Conservation (phyloP, 2,329 filamentous ascomycete species). For the Claviceps citrina region DNA sequence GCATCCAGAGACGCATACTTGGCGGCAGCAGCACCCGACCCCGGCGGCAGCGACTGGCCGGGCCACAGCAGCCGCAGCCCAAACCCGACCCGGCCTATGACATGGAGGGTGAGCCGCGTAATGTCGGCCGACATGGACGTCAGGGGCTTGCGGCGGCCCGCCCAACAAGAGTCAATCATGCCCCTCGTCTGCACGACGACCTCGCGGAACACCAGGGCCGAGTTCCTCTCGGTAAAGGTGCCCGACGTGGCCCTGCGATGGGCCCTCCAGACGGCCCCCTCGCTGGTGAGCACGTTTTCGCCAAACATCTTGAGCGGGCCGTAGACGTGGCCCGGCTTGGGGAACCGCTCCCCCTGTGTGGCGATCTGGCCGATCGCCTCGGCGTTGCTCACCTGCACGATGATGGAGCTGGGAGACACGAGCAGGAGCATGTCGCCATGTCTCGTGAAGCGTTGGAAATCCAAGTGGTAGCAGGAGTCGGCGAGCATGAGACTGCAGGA, state of each 20-base stretch:
- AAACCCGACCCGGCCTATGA: conserved; percentile 55
- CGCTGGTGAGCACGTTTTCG: conserved; percentile 54
- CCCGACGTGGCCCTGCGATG: conserved; percentile 59
- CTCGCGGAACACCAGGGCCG: conserved; percentile 49
- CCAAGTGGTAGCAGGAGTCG: conserved; percentile 43
- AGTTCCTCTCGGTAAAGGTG: conserved; percentile 64
- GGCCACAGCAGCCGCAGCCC: conserved; percentile 47
- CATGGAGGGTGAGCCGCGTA: conserved; percentile 44
- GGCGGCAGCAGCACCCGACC: conserved; percentile 27
- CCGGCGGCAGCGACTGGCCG: conserved; percentile 36
- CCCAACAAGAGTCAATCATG: conserved; percentile 39
- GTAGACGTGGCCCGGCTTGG: conserved; percentile 26
- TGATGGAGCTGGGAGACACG: conserved; percentile 40
- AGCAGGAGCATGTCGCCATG: conserved; percentile 49
- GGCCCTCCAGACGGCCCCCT: conserved; percentile 53
- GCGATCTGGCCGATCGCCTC: conserved; percentile 52
- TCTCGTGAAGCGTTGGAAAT: conserved; percentile 41
- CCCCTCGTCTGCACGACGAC: conserved; percentile 44
- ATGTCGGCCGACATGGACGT: conserved; percentile 45
- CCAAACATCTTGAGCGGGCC: conserved; percentile 38
- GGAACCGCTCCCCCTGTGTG: conserved; percentile 52
- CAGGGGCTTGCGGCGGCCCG: conserved; percentile 26
- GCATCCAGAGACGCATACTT: conserved; percentile 34
- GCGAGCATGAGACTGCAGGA: conserved; percentile 34
- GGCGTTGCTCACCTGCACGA: conserved; percentile 45